phyloP scores from a whole-genome alignment of 352 stramenopile species.

The Phytophthora pisi region DNA sequence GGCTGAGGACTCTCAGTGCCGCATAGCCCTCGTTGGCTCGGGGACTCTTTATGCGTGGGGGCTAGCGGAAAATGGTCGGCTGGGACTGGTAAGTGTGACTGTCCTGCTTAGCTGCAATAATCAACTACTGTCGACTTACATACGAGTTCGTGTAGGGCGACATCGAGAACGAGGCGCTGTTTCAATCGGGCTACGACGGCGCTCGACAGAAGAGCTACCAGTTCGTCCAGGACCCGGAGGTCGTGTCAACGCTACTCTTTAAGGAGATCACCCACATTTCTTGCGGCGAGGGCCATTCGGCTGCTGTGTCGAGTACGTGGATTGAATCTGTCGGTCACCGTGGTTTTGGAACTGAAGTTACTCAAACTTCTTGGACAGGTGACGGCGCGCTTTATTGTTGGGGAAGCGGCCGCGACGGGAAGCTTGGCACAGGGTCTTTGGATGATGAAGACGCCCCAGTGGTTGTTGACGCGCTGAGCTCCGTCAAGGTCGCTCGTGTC shows the following conservation, averaged over 20 bases:
- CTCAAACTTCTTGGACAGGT: slow-evolving; percentile 26
- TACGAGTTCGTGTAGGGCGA: slow-evolving; percentile 48
- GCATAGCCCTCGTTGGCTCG: slow-evolving; percentile 46
- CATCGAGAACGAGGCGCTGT: slow-evolving; percentile 69
- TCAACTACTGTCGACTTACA: background rate
- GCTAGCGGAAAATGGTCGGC: slow-evolving; percentile 64
- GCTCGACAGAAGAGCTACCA: slow-evolving; percentile 73
- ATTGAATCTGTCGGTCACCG: background rate
- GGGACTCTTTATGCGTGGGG: slow-evolving; percentile 75
- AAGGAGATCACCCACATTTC: slow-evolving; percentile 53
- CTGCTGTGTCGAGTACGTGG: slow-evolving; percentile 65
- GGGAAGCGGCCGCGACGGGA: slow-evolving; percentile 67
- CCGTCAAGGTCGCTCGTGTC: slow-evolving; percentile 59
- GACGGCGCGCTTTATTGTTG: slow-evolving; percentile 75
- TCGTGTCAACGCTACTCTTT: slow-evolving; percentile 54
- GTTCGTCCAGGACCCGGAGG: slow-evolving; percentile 52
- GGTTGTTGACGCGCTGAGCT: slow-evolving; percentile 56
- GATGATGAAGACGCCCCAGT: slow-evolving; percentile 63
- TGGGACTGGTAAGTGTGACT: slow-evolving; percentile 56
- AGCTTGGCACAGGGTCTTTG: slow-evolving; percentile 65
- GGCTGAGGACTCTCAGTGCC: slow-evolving; percentile 48
- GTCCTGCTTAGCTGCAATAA: background rate
- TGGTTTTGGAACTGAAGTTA: slow-evolving; percentile 2
- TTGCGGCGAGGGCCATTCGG: slow-evolving; percentile 72
- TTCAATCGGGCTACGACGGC: slow-evolving; percentile 70